Conservation (phyloP, 805 yeast species). For the Cyberlindnera mycetangii region DNA sequence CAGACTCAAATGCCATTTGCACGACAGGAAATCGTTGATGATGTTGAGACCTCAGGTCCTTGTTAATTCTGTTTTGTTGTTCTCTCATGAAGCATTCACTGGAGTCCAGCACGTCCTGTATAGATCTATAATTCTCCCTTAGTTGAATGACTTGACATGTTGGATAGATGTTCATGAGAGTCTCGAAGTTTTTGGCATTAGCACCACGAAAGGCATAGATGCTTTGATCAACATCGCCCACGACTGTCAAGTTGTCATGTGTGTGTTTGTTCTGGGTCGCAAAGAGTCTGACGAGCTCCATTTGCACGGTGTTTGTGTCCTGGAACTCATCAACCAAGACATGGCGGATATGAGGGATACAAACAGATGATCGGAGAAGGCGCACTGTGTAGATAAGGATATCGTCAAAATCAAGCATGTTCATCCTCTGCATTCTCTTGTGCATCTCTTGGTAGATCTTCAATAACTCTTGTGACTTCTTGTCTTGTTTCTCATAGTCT, state of each 20-base stretch:
- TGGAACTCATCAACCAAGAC: conserved; percentile 93
- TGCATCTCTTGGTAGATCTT: conserved; percentile 54
- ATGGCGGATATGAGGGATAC: conserved; percentile 45
- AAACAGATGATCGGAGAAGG: conserved; percentile 36
- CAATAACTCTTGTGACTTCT: conserved; percentile 32
- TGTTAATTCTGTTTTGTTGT: conserved; percentile 46
- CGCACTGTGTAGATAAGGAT: conserved; percentile 54
- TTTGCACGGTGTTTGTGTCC: conserved; percentile 80
- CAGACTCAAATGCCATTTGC: conserved; percentile 36
- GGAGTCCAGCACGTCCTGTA: conserved; percentile 57
- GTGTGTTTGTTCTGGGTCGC: conserved; percentile 38
- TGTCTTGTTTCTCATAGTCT: conserved; percentile 31
- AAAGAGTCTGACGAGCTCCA: conserved; percentile 58
- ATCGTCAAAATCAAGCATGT: conserved; percentile 80
- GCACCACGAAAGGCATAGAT: conserved; percentile 90
- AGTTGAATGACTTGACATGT: conserved; percentile 40
- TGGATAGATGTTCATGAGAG: conserved; percentile 45
- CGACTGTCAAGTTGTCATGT: conserved; percentile 69
- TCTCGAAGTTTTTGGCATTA: conserved; percentile 58
- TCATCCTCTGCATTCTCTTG: conserved; percentile 36
- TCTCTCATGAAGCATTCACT: conserved; percentile 67
- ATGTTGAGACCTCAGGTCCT: conserved; percentile 46
- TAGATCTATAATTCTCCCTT: conserved; percentile 77
- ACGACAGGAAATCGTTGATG: conserved; percentile 44
- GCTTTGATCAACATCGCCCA: conserved; percentile 96